phyloP scores from a whole-genome alignment of 305 asterid genomes.

The Fraxinus nigra region DNA sequence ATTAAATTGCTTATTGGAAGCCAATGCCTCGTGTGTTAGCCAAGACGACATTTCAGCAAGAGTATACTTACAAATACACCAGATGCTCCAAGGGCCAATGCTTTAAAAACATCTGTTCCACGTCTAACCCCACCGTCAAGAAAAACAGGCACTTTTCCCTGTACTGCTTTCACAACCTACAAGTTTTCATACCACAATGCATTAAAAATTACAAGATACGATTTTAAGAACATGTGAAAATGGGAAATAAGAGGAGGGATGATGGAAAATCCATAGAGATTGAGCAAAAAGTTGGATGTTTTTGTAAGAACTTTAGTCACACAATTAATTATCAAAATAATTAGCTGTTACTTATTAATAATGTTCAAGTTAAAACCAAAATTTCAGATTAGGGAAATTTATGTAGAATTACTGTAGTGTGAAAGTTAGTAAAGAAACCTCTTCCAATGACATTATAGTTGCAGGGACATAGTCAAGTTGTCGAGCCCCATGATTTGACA shows the following conservation, averaged over 20 bases:
- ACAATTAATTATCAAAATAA: background rate
- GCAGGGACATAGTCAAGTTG: constrained; percentile 85
- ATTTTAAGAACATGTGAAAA: background rate
- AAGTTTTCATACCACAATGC: constrained; percentile 2
- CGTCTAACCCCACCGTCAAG: constrained; percentile 83
- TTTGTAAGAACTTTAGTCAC: background rate
- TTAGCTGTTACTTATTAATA: background rate
- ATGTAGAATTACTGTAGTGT: background rate
- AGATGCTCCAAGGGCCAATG: constrained; percentile 80
- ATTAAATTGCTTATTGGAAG: background rate
- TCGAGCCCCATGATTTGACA: constrained; percentile 89
- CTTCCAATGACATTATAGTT: constrained; percentile 72
- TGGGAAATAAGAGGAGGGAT: background rate
- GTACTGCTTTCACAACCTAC: constrained; percentile 63
- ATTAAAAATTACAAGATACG: background rate
- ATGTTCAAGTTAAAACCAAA: background rate
- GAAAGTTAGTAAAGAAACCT: constrained; percentile 36
- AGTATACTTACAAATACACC: constrained; percentile 72
- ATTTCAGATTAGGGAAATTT: background rate
- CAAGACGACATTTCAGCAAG: background rate
- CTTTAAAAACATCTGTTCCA: constrained; percentile 84
- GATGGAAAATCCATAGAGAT: background rate
- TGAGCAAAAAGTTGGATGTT: background rate
- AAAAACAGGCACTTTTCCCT: constrained; percentile 65
- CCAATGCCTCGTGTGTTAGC: background rate